A percentile compares a stretch with the other conserved stretches of the same genome.
Evolutionary conservation across 345 rosid genomes (phyloP).

Genomic region (Citrus trifoliata): DNA sequence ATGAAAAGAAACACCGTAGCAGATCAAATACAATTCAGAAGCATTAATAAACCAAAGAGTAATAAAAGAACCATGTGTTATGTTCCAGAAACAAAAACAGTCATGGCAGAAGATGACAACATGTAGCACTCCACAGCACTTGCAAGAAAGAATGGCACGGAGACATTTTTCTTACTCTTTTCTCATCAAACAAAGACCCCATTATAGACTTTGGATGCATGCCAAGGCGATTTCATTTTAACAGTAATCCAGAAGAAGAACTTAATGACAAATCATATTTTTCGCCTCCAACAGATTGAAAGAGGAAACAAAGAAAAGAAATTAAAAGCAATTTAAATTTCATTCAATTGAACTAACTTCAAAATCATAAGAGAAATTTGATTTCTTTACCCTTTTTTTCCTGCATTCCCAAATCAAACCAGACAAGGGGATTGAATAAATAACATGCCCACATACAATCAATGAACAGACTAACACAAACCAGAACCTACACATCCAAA

Average conservation of each 20-base stretch:
- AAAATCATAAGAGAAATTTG: not conserved
- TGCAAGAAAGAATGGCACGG: not conserved
- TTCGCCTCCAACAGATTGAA: not conserved
- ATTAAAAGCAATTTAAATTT: not conserved
- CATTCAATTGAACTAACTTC: not conserved
- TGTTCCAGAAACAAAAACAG: not conserved
- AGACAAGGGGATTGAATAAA: not conserved
- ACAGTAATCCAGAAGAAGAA: not conserved
- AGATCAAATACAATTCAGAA: not conserved
- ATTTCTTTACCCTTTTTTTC: not conserved
- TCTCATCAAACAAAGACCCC: not conserved
- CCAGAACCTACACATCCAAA: not conserved
- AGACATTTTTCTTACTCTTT: not conserved
- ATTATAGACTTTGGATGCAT: not conserved
- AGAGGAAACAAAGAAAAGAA: not conserved
- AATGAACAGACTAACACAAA: not conserved
- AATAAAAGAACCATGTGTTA: not conserved
- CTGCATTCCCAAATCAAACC: slow-evolving; percentile 1
- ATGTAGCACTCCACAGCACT: not conserved
- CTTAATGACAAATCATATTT: not conserved
- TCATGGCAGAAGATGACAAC: not conserved
- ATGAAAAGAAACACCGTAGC: not conserved
- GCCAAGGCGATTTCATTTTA: not conserved
- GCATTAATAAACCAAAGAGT: not conserved
- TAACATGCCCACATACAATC: not conserved